These are phyloP conservation scores for Calonectria honghensis DNA, from an alignment of 2,329 filamentous ascomycete genomes.

Conservation along the genomic window DNA sequence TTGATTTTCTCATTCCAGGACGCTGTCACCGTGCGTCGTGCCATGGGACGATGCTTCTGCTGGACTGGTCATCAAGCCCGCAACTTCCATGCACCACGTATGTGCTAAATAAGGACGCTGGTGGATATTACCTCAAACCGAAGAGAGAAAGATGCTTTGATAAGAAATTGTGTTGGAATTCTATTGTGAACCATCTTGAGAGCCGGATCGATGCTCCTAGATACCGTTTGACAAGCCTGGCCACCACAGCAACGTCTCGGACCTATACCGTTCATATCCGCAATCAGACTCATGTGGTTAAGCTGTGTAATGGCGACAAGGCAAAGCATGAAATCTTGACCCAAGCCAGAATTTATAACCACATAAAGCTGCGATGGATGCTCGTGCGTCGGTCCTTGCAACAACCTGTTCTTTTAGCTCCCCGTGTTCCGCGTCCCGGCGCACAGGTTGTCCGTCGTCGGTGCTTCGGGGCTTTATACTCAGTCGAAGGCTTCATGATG, in stretches of 20 bases:
- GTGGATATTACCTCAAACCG: neutral
- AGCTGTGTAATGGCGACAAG: neutral
- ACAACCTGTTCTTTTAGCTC: neutral
- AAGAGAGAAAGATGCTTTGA: neutral
- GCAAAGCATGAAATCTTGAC: constrained; percentile 20
- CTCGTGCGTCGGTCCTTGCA: neutral
- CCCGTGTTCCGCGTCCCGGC: constrained; percentile 29
- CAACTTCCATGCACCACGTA: neutral
- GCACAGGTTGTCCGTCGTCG: constrained; percentile 20
- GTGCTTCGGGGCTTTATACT: neutral
- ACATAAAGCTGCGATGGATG: constrained; percentile 23
- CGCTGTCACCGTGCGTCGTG: constrained; percentile 10
- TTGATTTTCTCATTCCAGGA: constrained; percentile 1
- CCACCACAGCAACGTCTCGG: neutral
- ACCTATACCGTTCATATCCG: constrained; percentile 22
- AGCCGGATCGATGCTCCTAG: neutral
- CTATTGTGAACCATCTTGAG: neutral
- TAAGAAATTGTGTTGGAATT: neutral
- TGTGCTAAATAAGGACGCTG: neutral
- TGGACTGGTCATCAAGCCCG: neutral
- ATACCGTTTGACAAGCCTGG: constrained; percentile 9
- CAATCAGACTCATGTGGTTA: constrained; percentile 23
- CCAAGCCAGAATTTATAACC: constrained; percentile 12
- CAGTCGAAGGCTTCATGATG: constrained; percentile 32
- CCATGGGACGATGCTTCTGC: neutral